Evolutionary conservation across 139 green algal genomes (phyloP), one percentile per base, ranked within the genome.

Genomic region (Chlamydomonas eustigma): DNA sequence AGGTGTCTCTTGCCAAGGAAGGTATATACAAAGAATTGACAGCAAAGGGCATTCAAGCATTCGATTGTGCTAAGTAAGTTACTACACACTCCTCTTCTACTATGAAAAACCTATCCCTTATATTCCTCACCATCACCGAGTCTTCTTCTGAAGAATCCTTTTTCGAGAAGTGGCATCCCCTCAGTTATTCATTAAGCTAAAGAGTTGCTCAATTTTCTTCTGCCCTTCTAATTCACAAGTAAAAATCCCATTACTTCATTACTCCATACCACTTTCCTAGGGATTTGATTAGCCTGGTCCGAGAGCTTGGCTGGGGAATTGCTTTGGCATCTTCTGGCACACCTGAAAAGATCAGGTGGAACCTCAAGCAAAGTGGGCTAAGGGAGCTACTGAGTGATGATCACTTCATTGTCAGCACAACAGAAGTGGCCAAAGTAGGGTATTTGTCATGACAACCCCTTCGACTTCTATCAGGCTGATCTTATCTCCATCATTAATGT

Each of bases 281-380:
- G 52, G 52, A 68, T 25, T 28, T 68, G 12, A 68, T 68, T 31
- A 25, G 34, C n/a, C 12, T 35, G 52, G 6, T 4, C 12, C 52
- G 52, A 31, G 52, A 38, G 5, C 39, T 63, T 25, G 68, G 68
- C 37, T 38, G 58, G 22, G 37, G 68, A n/a, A 36, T 75, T 28
- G 68, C 30, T 4, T 36, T 86, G 24, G 81, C 64, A 30, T 81
- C 73, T 6, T 76, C 65, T 31, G 83, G 90, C 18, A 80, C 73
- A 18, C 89, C 89, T 22, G 81, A 80, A 5, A 94, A 94, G 73
- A 92, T 96, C 65, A 33, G 52, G 28, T 83, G 82, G 75, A 94
- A 93, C 81, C 77, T 95, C 30, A 28, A 37, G 6, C 63, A 36
- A 39, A 79, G 78, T 35, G 86, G 88, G 0, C 84, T 93, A 36